A percentile compares a stretch with the other conserved stretches of the same genome.
Conservation (phyloP, 2,329 filamentous ascomycete species). For the Teratosphaeria zuluensis region DNA sequence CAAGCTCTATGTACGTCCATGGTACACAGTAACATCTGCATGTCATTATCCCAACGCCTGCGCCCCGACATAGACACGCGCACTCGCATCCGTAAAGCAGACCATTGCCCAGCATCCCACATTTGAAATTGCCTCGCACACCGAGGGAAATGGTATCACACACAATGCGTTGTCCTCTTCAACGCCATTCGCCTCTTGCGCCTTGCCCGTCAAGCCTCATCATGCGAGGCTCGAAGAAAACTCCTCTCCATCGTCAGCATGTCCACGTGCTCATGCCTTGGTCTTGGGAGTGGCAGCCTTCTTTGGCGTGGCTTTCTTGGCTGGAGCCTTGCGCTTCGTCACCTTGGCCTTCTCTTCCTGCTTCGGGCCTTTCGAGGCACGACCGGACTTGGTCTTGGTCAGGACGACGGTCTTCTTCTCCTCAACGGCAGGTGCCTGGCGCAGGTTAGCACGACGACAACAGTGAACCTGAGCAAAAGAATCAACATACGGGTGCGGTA, state of each 20-base stretch:
- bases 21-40: constrained; percentile 5
- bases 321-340: constrained; percentile 32
- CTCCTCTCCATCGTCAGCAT: background rate
- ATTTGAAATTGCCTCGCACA: background rate
- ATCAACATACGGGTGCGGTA: constrained; percentile 21
- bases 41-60: background rate
- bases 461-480: background rate
- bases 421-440: constrained; percentile 54
- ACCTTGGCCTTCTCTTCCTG: constrained; percentile 28
- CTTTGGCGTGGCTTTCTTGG: constrained; percentile 34
- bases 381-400: constrained; percentile 77
- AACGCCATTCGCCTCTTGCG: constrained; percentile 8
- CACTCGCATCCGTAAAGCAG: constrained; percentile 1
- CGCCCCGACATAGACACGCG: background rate
- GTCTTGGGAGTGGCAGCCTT: constrained; percentile 30
- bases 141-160: constrained; percentile 10
- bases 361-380: constrained; percentile 62
- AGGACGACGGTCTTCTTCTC: constrained; percentile 59
- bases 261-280: background rate
- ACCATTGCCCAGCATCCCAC: background rate
- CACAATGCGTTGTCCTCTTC: constrained; percentile 2
- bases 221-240: background rate
- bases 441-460: constrained; percentile 8
- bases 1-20: constrained; percentile 8
- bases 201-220: background rate